Percentiles rank a stretch among this genome's conserved stretches.
Conservation (phyloP, 2,329 filamentous ascomycete genomes). For the Diplodia sapinea region DNA sequence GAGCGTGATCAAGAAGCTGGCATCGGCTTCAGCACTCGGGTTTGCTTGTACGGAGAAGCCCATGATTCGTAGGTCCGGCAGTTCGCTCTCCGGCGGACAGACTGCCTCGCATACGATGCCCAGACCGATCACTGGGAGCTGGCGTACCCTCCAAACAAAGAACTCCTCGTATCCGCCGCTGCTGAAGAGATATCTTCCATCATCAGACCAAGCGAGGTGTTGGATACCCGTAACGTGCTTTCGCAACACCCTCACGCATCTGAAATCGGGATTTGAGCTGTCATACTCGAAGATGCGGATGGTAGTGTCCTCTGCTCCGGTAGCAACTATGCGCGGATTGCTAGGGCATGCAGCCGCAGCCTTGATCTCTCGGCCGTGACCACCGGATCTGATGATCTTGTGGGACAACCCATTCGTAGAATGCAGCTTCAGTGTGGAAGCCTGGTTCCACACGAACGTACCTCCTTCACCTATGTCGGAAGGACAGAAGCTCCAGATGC, state of each 20-base stretch:
- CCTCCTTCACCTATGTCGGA: conserved; percentile 45
- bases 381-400: conserved; percentile 66
- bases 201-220: conserved; percentile 73
- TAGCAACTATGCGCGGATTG: conserved; percentile 59
- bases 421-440: conserved; percentile 59
- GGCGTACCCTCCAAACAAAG: conserved; percentile 75
- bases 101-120: conserved; percentile 60
- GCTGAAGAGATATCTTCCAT: conserved; percentile 76
- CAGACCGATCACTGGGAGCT: conserved; percentile 59
- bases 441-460: conserved; percentile 77
- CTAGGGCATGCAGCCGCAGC: conserved; percentile 56
- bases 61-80: conserved; percentile 77
- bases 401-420: conserved; percentile 51
- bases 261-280: conserved; percentile 33
- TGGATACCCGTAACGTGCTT: conserved; percentile 86
- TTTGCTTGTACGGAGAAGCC: conserved; percentile 67
- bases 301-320: conserved; percentile 72
- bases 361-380: conserved; percentile 88
- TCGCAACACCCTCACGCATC: conserved; percentile 70
- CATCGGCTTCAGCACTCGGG: conserved; percentile 32
- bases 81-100: conserved; percentile 57
- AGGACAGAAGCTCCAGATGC: conserved; percentile 69
- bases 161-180: conserved; percentile 89
- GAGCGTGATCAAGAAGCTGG: conserved; percentile 67
- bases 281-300: conserved; percentile 72